A percentile compares a stretch with the other conserved stretches of the same genome.
Conservation (phyloP, 177 flowering plant genomes). For the Vitis hybrid region DNA sequence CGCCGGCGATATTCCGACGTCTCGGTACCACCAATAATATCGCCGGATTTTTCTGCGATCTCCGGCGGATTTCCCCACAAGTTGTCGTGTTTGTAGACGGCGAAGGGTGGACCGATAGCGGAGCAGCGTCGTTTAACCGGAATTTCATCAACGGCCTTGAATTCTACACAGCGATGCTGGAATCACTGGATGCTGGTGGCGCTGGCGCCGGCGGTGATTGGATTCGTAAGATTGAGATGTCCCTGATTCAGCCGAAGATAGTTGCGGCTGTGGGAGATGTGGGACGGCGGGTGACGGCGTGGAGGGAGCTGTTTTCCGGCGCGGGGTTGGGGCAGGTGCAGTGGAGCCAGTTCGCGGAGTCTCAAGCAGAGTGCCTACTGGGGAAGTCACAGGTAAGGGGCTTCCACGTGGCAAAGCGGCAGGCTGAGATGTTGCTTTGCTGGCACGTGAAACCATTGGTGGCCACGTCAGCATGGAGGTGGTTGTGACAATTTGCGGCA, state of each 20-base stretch:
- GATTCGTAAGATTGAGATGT: constrained; percentile 62
- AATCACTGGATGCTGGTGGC: constrained; percentile 74
- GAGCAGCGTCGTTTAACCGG: constrained; percentile 47
- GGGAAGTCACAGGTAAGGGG: constrained; percentile 45
- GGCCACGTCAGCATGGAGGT: constrained; percentile 88
- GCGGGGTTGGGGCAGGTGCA: constrained; percentile 71
- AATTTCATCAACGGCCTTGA: constrained; percentile 57
- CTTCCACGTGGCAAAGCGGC: constrained; percentile 53
- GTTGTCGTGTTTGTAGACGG: constrained; percentile 67
- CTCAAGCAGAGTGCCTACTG: constrained; percentile 63
- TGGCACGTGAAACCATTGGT: constrained; percentile 75
- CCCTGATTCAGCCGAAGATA: constrained; percentile 61
- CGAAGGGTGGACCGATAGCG: constrained; percentile 50
- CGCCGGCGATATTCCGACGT: constrained; percentile 59
- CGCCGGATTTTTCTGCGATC: constrained; percentile 43
- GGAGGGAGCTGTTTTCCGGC: constrained; percentile 58
- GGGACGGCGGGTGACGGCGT: constrained; percentile 33
- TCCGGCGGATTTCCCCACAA: constrained; percentile 53
- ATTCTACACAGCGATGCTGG: constrained; percentile 64
- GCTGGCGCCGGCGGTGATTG: constrained; percentile 39
- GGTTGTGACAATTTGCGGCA: constrained; percentile 5
- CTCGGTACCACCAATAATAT: constrained; percentile 25
- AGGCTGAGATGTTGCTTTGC: constrained; percentile 65
- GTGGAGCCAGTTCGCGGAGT: constrained; percentile 74
- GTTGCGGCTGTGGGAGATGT: constrained; percentile 43